Evolutionary conservation across 176 grass and related monocot species (phyloP).

Genomic region (Calamus simplicifolius): DNA sequence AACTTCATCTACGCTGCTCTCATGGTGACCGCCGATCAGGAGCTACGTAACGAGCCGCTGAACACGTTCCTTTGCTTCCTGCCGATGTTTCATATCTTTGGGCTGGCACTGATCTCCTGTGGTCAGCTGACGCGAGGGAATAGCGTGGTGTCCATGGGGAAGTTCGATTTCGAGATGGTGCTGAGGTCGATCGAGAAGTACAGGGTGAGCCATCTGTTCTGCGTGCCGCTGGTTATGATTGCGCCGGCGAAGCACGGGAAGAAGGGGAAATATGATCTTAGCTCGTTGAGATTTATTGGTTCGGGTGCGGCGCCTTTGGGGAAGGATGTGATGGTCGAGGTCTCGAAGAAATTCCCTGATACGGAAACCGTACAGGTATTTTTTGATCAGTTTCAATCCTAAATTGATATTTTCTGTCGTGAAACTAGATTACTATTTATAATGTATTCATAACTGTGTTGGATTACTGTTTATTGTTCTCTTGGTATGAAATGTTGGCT

Average conservation of each 20-base stretch:
- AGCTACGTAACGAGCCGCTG: constrained; percentile 41
- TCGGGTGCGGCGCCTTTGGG: constrained; percentile 91
- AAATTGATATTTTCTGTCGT: too few relatives aligned
- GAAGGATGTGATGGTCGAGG: constrained; percentile 85
- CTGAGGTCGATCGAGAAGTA: constrained; percentile 49
- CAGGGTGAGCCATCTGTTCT: constrained; percentile 56
- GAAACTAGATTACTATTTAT: too few relatives aligned
- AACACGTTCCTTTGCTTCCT: constrained; percentile 93
- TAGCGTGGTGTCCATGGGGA: constrained; percentile 48
- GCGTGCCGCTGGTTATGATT: constrained; percentile 91
- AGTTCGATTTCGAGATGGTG: constrained; percentile 52
- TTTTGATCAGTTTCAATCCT: too few relatives aligned
- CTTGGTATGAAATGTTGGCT: too few relatives aligned
- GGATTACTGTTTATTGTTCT: too few relatives aligned
- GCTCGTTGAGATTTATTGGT: constrained; percentile 54
- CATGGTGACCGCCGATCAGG: constrained; percentile 60
- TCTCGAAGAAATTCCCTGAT: constrained; percentile 53
- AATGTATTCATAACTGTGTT: too few relatives aligned
- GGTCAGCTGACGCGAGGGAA: constrained; percentile 71
- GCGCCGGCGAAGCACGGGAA: constrained; percentile 62
- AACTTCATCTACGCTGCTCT: constrained; percentile 60
- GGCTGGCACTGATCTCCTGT: constrained; percentile 56
- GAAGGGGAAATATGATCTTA: constrained; percentile 57
- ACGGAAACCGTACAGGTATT: constrained; percentile 54
- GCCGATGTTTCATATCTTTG: constrained; percentile 98